Conservation (phyloP, 495 filamentous ascomycete species). For the Tuber aestivum region DNA sequence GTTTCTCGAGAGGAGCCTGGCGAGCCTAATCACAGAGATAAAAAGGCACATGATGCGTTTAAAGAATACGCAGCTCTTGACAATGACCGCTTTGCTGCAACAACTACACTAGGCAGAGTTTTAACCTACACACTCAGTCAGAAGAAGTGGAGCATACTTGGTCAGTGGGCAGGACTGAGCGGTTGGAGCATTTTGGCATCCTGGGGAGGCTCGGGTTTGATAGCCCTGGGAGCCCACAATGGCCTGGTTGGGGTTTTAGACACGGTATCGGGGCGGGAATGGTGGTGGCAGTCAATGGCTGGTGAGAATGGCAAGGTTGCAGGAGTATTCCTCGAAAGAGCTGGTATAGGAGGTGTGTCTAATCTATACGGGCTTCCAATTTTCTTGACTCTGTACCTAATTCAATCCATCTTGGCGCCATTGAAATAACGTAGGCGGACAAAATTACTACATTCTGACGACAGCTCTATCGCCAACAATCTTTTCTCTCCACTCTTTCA, state of each 20-base stretch:
- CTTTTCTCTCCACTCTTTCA: slow-evolving; percentile 24
- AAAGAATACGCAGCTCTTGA: slow-evolving; percentile 63
- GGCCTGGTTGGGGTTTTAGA: slow-evolving; percentile 31
- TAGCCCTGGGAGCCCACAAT: slow-evolving; percentile 26
- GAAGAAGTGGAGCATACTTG: slow-evolving; percentile 20
- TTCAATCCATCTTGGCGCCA: background rate
- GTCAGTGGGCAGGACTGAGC: slow-evolving; percentile 11
- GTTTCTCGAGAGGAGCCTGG: background rate
- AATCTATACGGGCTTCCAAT: background rate
- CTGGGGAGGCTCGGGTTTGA: slow-evolving; percentile 29
- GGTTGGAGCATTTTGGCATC: slow-evolving; percentile 28
- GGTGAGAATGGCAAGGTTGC: slow-evolving; percentile 32
- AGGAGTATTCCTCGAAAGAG: slow-evolving; percentile 26
- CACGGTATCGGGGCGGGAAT: slow-evolving; percentile 3
- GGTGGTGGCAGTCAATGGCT: slow-evolving; percentile 25
- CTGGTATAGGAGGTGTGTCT: slow-evolving; percentile 26
- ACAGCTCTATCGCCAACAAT: slow-evolving; percentile 21
- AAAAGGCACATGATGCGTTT: slow-evolving; percentile 49
- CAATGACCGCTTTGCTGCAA: slow-evolving; percentile 53
- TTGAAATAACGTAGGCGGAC: slow-evolving; percentile 8
- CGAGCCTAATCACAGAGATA: slow-evolving; percentile 6
- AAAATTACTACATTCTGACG: slow-evolving; percentile 35
- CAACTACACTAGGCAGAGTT: slow-evolving; percentile 56
- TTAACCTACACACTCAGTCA: slow-evolving; percentile 47
- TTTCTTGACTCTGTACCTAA: slow-evolving; percentile 17